Evolutionary conservation across 352 stramenopile genomes (phyloP), one percentile per base, ranked within the genome.

Genomic region (Globisporangium sylvaticum): DNA sequence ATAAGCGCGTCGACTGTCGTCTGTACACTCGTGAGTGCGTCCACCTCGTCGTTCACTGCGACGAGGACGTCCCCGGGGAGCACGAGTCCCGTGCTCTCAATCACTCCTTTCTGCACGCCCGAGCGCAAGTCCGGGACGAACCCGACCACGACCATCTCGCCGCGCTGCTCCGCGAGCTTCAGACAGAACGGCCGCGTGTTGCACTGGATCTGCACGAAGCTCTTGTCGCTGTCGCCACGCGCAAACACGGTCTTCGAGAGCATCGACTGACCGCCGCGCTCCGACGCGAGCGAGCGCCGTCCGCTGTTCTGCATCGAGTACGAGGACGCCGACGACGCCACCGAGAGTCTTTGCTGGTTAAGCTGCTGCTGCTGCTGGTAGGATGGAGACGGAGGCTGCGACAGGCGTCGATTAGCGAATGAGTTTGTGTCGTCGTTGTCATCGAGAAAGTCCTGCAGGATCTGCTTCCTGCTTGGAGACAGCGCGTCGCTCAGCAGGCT

Each of bases 401-500:
- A 50, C 42, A 50, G 46, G n/a, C 52, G 62, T 18, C 22, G 29
- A 22, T 34, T n/a, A 7, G 39, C n/a, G 24, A 34, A n/a, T 4
- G 25, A 22, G 3, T 20, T 27, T 18, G 12, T 25, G 50, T 62
- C 24, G 24, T 44, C 57, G 25, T 62, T n/a, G 67, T 77, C 65
- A 46, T 32, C 10, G 39, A 88, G 69, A 63, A 84, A 88, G 12
- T 86, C 80, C 10, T 76, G 70, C 31, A 91, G 78, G 39, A 84
- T 64, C 24, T 76, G 68, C 62, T 67, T 74, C 12, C 79, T 81
- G 9, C 75, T 76, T 7, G 83, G 83, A 46, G 83, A 90, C 31
- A 90, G 71, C 44, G 80, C 79, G 55, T 91, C 80, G 64, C 80
- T 75, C 42, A 91, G 69, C 58, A 88, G 69, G 44, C 76, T 87